Percentiles rank a stretch among this genome's conserved stretches.
Evolutionary conservation across 768 basidiomycete genomes (phyloP).

Genomic region (Mycena albidolilacea): DNA sequence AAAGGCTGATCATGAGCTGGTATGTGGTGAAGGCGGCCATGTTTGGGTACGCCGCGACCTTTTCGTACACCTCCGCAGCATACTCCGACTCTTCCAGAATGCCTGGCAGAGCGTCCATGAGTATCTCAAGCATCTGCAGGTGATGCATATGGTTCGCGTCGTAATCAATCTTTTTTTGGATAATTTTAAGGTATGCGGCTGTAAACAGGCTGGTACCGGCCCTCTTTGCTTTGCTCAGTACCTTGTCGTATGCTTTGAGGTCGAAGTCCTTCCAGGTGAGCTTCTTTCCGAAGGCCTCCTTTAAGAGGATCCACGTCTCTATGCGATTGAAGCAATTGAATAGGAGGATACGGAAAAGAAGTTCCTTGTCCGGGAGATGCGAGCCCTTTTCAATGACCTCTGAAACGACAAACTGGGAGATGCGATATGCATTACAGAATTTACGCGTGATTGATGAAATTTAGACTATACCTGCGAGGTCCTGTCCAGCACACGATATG

Average conservation of each 20-base stretch:
- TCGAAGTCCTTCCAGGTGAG: slow-evolving; percentile 75
- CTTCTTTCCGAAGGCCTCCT: slow-evolving; percentile 61
- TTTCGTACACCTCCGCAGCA: slow-evolving; percentile 75
- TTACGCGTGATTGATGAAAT: slow-evolving; percentile 50
- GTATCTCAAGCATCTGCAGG: slow-evolving; percentile 68
- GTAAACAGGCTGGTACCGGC: slow-evolving; percentile 71
- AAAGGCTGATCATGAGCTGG: slow-evolving; percentile 74
- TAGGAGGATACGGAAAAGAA: slow-evolving; percentile 79
- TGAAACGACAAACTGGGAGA: slow-evolving; percentile 74
- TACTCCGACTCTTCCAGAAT: slow-evolving; percentile 66
- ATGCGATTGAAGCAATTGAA: slow-evolving; percentile 83
- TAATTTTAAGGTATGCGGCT: slow-evolving; percentile 80
- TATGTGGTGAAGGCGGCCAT: slow-evolving; percentile 84
- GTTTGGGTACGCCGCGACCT: slow-evolving; percentile 71
- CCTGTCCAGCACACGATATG: slow-evolving; percentile 81
- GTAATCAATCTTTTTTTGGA: slow-evolving; percentile 65
- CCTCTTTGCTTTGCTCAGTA: slow-evolving; percentile 61
- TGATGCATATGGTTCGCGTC: slow-evolving; percentile 70
- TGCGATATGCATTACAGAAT: slow-evolving; percentile 84
- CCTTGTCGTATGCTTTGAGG: slow-evolving; percentile 64
- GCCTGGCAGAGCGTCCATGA: slow-evolving; percentile 72
- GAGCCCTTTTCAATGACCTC: slow-evolving; percentile 81
- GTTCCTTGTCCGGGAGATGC: slow-evolving; percentile 67
- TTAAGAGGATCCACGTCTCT: slow-evolving; percentile 79
- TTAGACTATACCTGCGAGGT: slow-evolving; percentile 38